A percentile compares a stretch with the other conserved stretches of the same genome.
Evolutionary conservation across 768 basidiomycete species (phyloP).

Genomic region (Cytidiella melzeri): DNA sequence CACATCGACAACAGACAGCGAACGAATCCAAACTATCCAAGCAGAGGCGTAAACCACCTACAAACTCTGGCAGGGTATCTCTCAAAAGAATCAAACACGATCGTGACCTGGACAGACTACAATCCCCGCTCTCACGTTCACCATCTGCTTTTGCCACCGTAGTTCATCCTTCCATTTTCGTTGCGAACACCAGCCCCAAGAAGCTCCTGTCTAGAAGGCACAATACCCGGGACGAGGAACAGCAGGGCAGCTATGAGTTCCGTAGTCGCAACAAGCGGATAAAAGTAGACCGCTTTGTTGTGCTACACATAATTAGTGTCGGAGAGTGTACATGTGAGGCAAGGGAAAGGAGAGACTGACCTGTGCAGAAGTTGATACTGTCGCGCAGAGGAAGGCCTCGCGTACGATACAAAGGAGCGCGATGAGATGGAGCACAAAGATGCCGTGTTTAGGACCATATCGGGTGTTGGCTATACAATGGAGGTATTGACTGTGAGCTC

Average conservation of each 20-base stretch:
- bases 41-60: no score
- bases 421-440: constrained; percentile 19
- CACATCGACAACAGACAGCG: no score
- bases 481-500: no score
- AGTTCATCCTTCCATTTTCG: not conserved
- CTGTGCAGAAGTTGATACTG: not conserved
- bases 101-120: not conserved
- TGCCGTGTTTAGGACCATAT: no score
- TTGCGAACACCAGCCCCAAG: not conserved
- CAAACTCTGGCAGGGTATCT: no score
- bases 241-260: constrained; percentile 26
- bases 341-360: not conserved
- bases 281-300: constrained; percentile 27
- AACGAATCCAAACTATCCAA: no score
- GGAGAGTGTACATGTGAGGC: constrained; percentile 22
- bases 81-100: no score
- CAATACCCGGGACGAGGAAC: constrained; percentile 26
- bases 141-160: not conserved
- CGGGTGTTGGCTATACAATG: not conserved
- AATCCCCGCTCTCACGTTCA: not conserved
- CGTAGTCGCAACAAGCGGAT: constrained; percentile 27
- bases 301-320: constrained; percentile 11
- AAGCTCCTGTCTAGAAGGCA: constrained; percentile 17
- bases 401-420: constrained; percentile 3
- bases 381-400: constrained; percentile 6